Base-by-base conservation (phyloP, 495 filamentous ascomycete species). In the Chlorociboria aeruginascens region DNA sequence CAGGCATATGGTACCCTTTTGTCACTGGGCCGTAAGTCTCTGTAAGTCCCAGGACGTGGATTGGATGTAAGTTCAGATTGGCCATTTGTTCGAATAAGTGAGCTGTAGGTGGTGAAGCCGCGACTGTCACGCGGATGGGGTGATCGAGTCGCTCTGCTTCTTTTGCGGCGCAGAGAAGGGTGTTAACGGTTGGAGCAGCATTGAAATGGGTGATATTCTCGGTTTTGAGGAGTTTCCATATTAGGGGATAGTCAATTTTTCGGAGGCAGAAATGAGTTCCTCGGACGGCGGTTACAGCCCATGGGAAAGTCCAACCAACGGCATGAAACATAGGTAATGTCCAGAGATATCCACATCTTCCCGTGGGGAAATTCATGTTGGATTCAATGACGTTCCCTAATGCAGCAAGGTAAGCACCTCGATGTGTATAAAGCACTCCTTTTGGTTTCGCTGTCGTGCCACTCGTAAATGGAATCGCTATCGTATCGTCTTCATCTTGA, bases 11-110 rank as follows among this genome's bases (percentile, higher is more conserved):
- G 57, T 98, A 98, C 3, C 88, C 85, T 58, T 92, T 93, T 11
- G 90, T 97, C 46, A 96, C 93, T 8, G 92, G 92, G 0, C 92
- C 92, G 56, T 97, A 97, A 0, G 89, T 95, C 65, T 96, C 89
- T 1, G 90, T 95, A 64, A 97, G 64, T 9, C 92, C 92, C 62
- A 97, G 97, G 8, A 93, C 86, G 63, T 98, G 92, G 9, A 97
- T 89, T 1, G 92, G 93, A 35, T 83, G 71, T 36, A 98, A 73
- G 55, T 97, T 97, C 10, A 97, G 66, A 16, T 75, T 66, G 6
- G 65, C 84, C 92, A 98, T 98, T 61, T 85, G 79, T 66, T 93
- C 82, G 52, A 98, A 96, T 3, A 98, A 73, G 61, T 88, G 81
- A 6, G 85, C 77, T 1, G 86, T 87, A 2, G 92, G 92, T 12